A percentile compares a stretch with the other conserved stretches of the same genome.
These are phyloP conservation scores for Arthrobotrys musiformis DNA, from an alignment of 2,329 filamentous ascomycete genomes.

Conservation along the genomic window DNA sequence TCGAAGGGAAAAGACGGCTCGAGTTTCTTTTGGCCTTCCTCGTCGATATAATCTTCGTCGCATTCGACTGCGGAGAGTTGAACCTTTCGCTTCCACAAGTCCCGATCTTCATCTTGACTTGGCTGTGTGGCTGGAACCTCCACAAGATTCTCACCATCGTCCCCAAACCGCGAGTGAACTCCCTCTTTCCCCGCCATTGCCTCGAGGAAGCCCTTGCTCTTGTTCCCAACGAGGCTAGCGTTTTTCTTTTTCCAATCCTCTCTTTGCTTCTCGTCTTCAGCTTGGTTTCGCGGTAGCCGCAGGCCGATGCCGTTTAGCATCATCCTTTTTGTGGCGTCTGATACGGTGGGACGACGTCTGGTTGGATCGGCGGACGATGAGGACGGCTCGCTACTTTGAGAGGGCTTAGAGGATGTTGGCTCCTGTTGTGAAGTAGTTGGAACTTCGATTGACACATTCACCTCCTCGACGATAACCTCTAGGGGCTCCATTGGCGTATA, in stretches of 20 bases:
- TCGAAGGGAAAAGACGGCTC: conserved; percentile 58
- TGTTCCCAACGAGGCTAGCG: conserved; percentile 47
- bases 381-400: neutral
- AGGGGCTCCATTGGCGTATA: conserved; percentile 47
- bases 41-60: conserved; percentile 55
- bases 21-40: conserved; percentile 47
- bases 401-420: neutral
- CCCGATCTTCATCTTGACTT: neutral
- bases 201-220: conserved; percentile 51
- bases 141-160: conserved; percentile 45
- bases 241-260: conserved; percentile 47
- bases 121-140: conserved; percentile 3
- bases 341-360: conserved; percentile 26
- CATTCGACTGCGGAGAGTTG: conserved; percentile 59
- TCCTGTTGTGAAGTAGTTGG: conserved; percentile 24
- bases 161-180: conserved; percentile 53
- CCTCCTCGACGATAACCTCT: conserved; percentile 24
- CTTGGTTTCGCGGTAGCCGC: conserved; percentile 36
- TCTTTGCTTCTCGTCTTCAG: conserved; percentile 41
- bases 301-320: conserved; percentile 34
- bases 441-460: conserved; percentile 16
- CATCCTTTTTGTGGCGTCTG: conserved; percentile 33
- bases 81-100: conserved; percentile 58
- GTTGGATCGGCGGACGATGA: neutral
- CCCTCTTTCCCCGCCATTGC: conserved; percentile 42